Conservation (phyloP, 495 filamentous ascomycete genomes). For the Lepraria neglecta region DNA sequence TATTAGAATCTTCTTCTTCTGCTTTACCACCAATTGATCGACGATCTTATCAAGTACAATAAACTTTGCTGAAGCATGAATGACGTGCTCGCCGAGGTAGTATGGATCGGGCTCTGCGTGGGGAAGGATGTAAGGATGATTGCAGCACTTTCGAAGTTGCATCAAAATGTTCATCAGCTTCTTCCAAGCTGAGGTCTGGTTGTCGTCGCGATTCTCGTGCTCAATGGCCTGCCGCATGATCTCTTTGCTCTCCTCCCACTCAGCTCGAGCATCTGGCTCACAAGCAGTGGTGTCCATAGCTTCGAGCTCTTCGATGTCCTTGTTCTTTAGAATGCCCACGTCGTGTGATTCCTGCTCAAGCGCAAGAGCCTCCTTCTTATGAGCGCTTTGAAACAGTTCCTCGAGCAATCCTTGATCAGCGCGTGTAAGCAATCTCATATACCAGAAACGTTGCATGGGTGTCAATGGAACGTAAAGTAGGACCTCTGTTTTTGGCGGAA, state of each 20-base stretch:
- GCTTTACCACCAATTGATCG: conserved; percentile 48
- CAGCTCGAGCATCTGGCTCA: conserved; percentile 23
- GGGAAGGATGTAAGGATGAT: conserved; percentile 54
- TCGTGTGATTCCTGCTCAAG: conserved; percentile 30
- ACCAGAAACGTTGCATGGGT: conserved; percentile 58
- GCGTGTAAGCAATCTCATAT: conserved; percentile 53
- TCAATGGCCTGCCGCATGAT: conserved; percentile 44
- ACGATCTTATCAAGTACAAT: conserved; percentile 58
- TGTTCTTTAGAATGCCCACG: conserved; percentile 25
- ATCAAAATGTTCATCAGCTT: conserved; percentile 59
- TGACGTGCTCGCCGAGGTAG: conserved; percentile 46
- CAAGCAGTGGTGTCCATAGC: conserved; percentile 18
- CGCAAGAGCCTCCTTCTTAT: conserved; percentile 42
- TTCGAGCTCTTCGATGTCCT: conserved; percentile 26
- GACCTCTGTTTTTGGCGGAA: conserved; percentile 56
- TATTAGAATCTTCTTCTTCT: conserved; percentile 55
- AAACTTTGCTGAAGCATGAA: conserved; percentile 57
- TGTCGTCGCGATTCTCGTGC: conserved; percentile 35
- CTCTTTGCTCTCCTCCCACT: conserved; percentile 42
- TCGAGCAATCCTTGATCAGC: conserved; percentile 47
- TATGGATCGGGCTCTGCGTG: conserved; percentile 49
- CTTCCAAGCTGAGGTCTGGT: conserved; percentile 40
- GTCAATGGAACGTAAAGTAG: conserved; percentile 55
- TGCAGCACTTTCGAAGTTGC: conserved; percentile 60
- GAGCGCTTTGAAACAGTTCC: conserved; percentile 46